phyloP scores from a whole-genome alignment of 768 basidiomycete genomes.

The Clavaria fumosa region DNA sequence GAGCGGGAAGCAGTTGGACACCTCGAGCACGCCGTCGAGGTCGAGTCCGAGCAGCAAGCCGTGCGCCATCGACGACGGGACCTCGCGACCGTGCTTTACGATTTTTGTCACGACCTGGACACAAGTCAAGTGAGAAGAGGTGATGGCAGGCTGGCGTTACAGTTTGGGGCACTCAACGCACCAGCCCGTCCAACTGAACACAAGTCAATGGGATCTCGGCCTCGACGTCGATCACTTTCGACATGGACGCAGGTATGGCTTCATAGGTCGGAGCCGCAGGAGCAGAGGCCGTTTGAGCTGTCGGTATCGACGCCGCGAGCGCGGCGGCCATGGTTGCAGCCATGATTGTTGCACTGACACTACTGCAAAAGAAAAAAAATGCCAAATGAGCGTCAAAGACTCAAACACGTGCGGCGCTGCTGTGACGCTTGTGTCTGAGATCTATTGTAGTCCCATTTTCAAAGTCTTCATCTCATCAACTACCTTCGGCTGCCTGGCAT shows the following conservation, averaged over 20 bases:
- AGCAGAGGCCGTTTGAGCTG: slow-evolving; percentile 41
- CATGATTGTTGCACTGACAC: slow-evolving; percentile 26
- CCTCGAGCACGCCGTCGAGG: slow-evolving; percentile 78
- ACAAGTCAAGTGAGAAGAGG: slow-evolving; percentile 1
- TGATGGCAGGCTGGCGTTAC: neutral
- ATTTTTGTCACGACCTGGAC: slow-evolving; percentile 82
- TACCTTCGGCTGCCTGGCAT: too few species aligned
- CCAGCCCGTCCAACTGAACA: slow-evolving; percentile 81
- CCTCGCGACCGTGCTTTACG: slow-evolving; percentile 79
- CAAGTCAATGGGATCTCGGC: slow-evolving; percentile 66
- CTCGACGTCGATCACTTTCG: slow-evolving; percentile 87
- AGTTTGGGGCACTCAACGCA: slow-evolving; percentile 22
- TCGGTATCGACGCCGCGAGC: slow-evolving; percentile 69
- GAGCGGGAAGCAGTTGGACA: slow-evolving; percentile 82
- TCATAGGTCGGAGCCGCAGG: slow-evolving; percentile 62
- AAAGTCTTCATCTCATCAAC: too few species aligned
- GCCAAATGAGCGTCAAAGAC: too few species aligned
- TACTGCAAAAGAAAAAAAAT: too few species aligned
- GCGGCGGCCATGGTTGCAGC: slow-evolving; percentile 87
- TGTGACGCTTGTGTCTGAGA: too few species aligned
- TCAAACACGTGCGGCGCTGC: too few species aligned
- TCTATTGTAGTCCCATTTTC: too few species aligned
- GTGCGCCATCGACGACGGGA: slow-evolving; percentile 54
- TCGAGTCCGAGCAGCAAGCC: slow-evolving; percentile 86
- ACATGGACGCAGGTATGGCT: slow-evolving; percentile 83